Conservation (phyloP, 768 basidiomycete genomes). For the Psilocybe cyanescens region DNA sequence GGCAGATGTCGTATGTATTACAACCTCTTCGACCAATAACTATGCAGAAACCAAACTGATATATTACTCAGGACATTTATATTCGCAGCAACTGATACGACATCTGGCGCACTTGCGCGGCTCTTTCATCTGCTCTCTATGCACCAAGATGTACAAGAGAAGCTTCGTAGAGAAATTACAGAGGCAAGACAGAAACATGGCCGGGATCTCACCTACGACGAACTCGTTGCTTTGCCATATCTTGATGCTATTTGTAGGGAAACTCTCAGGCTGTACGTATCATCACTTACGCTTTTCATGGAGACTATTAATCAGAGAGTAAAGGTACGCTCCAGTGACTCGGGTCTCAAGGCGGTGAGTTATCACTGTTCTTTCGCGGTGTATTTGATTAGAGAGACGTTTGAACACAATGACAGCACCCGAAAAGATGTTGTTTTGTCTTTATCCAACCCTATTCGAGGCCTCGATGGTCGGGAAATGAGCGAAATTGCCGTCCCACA, state of each 20-base stretch:
- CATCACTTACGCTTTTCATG: not conserved
- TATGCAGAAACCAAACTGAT: not conserved
- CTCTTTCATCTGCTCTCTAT: conserved; percentile 35
- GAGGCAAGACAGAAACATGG: not conserved
- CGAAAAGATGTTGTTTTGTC: conserved; percentile 25
- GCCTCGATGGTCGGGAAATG: conserved; percentile 24
- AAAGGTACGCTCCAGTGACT: conserved; percentile 26
- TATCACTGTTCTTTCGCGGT: not conserved
- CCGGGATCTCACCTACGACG: conserved; percentile 31
- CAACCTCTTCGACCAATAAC: not conserved
- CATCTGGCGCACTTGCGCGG: conserved; percentile 38
- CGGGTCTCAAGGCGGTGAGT: conserved; percentile 22
- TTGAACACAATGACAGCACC: conserved; percentile 12
- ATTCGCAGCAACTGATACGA: conserved; percentile 47
- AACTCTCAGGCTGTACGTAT: conserved; percentile 37
- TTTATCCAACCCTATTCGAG: conserved; percentile 23
- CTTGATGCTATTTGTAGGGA: conserved; percentile 43
- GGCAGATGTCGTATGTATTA: not conserved
- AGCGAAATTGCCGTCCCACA: conserved; percentile 37
- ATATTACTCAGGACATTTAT: conserved; percentile 32
- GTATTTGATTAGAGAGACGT: not conserved
- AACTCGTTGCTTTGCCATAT: conserved; percentile 37
- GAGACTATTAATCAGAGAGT: not conserved
- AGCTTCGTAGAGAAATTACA: conserved; percentile 36
- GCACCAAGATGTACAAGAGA: conserved; percentile 40